Evolutionary conservation across 176 grass and related monocot species (phyloP), one percentile per base, ranked within the genome.

Genomic region (Metroxylon sagu): DNA sequence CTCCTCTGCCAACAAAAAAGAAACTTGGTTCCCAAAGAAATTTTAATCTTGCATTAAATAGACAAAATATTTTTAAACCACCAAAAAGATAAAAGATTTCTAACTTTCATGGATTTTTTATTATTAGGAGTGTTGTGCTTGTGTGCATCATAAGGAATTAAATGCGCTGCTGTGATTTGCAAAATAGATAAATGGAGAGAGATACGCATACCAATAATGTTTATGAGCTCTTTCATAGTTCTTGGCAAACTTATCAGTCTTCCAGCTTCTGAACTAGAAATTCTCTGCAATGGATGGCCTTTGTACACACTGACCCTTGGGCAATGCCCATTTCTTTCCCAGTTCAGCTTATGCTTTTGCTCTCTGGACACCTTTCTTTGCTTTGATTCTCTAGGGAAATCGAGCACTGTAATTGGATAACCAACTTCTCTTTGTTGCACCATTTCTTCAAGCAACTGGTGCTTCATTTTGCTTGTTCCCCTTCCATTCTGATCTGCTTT

Each of bases 251-350:
- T 76, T 35, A 98, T 76, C 29, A 98, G 71, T 70, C 88, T 92
- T 53, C 87, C 84, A 26, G 81, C 76, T 72, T 83, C 76, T 2
- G 93, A 85, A 62, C 18, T 25, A 3, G 27, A 67, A 57, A 61
- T 98, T 26, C 87, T 78, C 16, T 74, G 15, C 23, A 88, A 69
- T 8, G 93, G 93, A 76, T 98, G 84, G 0, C 87, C 87, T 63
- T 73, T 85, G 59, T 83, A 88, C 57, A 92, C 73, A 64, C 87
- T 98, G 60, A 98, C 81, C 49, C 87, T 74, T 2, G 84, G 72
- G 17, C 28, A 66, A 57, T 65, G 48, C 27, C 14, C 50, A 35
- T 63, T 60, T 62, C 25, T 62, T 76, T 57, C 29, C 51, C 23
- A 31, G 50, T 70, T 49, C 53, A 14, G 58, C 74, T 50, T 71